Evolutionary conservation across 2,329 filamentous ascomycete species (phyloP).

Genomic region (Epichloe elymi): DNA sequence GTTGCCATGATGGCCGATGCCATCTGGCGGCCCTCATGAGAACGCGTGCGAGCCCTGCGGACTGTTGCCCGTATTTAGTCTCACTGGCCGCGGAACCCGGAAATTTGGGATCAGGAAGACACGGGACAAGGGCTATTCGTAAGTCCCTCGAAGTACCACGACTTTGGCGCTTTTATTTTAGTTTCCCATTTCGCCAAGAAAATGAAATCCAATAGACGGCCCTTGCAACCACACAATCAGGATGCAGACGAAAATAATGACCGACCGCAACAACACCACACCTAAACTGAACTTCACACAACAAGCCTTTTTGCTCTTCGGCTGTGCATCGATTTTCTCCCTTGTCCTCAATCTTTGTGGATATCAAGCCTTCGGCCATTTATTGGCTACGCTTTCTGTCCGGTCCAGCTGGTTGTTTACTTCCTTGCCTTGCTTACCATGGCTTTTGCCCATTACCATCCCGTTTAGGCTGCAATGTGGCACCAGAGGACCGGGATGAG

Average conservation of each 20-base stretch:
- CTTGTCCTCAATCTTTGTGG: background rate
- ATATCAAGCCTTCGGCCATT: background rate
- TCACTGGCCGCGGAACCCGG: background rate
- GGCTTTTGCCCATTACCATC: constrained; percentile 1
- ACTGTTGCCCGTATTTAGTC: background rate
- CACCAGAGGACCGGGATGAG: background rate
- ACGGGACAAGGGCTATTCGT: background rate
- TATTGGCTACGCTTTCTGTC: background rate
- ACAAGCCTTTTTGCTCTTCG: background rate
- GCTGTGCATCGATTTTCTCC: background rate
- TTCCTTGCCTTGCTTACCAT: background rate
- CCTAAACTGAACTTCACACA: background rate
- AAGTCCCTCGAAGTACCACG: constrained; percentile 5
- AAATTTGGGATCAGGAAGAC: background rate
- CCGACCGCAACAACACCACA: background rate
- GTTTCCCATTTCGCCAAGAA: constrained; percentile 1
- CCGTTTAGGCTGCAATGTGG: constrained; percentile 4
- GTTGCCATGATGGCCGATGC: constrained; percentile 83
- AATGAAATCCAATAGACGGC: constrained; percentile 1
- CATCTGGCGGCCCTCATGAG: constrained; percentile 50
- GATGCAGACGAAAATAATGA: constrained; percentile 1
- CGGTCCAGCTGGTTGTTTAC: background rate
- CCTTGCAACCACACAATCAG: background rate
- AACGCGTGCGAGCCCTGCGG: background rate
- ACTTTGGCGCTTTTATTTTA: background rate